Base-by-base conservation (phyloP, 306 rosid species). In the Aeschynomene evenia region DNA sequence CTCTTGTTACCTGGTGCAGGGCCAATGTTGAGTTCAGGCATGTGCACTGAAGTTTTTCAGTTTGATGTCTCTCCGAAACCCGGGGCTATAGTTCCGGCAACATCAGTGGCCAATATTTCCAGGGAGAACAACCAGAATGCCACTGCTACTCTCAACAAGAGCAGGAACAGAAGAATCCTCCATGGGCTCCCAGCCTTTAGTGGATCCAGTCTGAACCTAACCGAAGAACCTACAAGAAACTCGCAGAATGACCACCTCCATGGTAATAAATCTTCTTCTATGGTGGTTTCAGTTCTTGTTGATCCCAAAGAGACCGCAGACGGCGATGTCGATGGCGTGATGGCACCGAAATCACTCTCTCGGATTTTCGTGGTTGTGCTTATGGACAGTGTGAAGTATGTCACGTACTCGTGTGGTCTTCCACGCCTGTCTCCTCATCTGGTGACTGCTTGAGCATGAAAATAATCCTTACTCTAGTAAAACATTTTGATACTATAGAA, bases 1-100 rank as follows among this genome's bases (percentile, higher is more conserved):
- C 60, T 69, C 68, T 61, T 26, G 15, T 59, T 73, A 59, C n/a
- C 34, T 77, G 70, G 40, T 83, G 74, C 81, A 89, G 99, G 95
- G 15, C 95, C 99, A 40, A 74, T 95, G 92, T 67, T 95, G 87
- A 89, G 99, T 73, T 95, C 99, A 26, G 99, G 99, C 62, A 78
- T 83, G 93, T 95, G 99, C 86, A 91, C 95, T 6, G 99, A 95
- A 81, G 96, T 91, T 77, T 95, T 95, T 65, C 99, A 89, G 85
- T 95, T 95, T 62, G 96, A 95, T 60, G 86, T 70, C 46, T 95
- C 92, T 2, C 87, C 95, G 31, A 31, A 76, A 42, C 84, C 96
- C 15, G 99, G 97, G 52, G 96, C 92, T 60, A 88, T 95, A 57
- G 72, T 95, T 66, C 91, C 95, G n/a, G 97, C 91, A 49, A 68